Conservation (phyloP, 306 rosid species). For the Cucurbita maxima region DNA sequence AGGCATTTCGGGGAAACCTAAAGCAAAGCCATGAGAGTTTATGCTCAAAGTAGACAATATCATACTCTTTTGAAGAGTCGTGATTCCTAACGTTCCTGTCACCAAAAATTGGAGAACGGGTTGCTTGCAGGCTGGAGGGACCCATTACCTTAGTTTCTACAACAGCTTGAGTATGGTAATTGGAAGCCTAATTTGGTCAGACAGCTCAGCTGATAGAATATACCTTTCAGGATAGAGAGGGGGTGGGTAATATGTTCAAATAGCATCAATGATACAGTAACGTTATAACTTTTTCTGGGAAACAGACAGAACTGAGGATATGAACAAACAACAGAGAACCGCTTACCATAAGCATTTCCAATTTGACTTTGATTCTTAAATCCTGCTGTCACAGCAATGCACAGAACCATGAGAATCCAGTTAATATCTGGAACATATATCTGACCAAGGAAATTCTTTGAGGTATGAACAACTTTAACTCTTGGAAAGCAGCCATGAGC, state of each 20-base stretch:
- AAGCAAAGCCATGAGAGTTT: too few species aligned
- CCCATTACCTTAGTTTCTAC: not conserved
- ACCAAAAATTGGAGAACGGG: not conserved
- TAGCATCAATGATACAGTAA: not conserved
- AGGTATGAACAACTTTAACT: slow-evolving; percentile 84
- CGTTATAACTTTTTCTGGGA: not conserved
- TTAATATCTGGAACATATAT: slow-evolving; percentile 85
- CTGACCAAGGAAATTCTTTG: slow-evolving; percentile 63
- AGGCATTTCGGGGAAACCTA: too few species aligned
- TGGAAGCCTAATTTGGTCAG: not conserved
- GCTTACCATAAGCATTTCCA: slow-evolving; percentile 88
- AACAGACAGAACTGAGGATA: not conserved
- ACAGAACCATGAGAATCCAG: slow-evolving; percentile 91
- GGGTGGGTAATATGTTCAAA: not conserved
- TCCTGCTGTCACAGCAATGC: slow-evolving; percentile 85
- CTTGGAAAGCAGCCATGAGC: slow-evolving; percentile 93
- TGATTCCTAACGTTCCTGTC: not conserved
- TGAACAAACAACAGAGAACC: not conserved
- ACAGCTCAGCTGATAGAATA: not conserved
- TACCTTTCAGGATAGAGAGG: not conserved
- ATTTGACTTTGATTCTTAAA: slow-evolving; percentile 80
- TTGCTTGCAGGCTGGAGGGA: not conserved
- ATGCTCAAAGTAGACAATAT: too few species aligned
- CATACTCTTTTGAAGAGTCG: too few species aligned
- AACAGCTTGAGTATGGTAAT: not conserved